Base-by-base conservation (phyloP, 2,329 filamentous ascomycete species). In the Scopulariopsis brevicaulis region DNA sequence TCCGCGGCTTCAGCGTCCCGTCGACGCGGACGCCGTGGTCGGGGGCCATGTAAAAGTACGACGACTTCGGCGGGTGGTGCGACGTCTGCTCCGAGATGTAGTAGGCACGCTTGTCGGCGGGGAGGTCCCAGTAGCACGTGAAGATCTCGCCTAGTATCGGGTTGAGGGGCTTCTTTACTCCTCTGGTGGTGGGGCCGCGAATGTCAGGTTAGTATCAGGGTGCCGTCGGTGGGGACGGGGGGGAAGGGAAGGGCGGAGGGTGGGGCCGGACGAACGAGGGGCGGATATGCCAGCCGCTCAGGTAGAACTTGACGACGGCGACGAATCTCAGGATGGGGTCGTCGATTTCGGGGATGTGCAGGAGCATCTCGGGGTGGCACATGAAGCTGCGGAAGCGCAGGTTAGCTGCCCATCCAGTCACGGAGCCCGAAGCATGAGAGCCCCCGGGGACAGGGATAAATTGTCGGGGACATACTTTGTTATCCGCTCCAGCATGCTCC, bases 201-300 rank as follows among this genome's bases (percentile, higher is more conserved):
- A 35, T 57, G n/a, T 50, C 28, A 32, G 28, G 56, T 55, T 20
- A 55, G 54, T 11, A 20, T 10, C 15, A n/a, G n/a, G 14, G n/a
- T 15, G 35, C n/a, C n/a, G 52, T n/a, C 20, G 1, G 34, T 10
- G 18, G 15, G 34, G 18, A 11, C 24, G n/a, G 48, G 22, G 51
- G 22, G 1, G 15, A 18, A 6, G 25, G 48, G 52, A 12, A 52
- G 18, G 32, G 5, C 3, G 20, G 56, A 15, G 46, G 4, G n/a
- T 11, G 12, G n/a, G 20, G 40, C 58, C 34, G 20, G 40, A 79
- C 89, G 68, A 82, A 96, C 90, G 91, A 89, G 68, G 94, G 94
- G 73, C 93, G 94, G 70, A 99, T 96, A 71, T 99, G 94, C 94
- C 94, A 99, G 66, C 94, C 94, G 71, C 91, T 96, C 52, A 99